phyloP scores from a whole-genome alignment of 352 stramenopile genomes.

The Phytophthora multivora region DNA sequence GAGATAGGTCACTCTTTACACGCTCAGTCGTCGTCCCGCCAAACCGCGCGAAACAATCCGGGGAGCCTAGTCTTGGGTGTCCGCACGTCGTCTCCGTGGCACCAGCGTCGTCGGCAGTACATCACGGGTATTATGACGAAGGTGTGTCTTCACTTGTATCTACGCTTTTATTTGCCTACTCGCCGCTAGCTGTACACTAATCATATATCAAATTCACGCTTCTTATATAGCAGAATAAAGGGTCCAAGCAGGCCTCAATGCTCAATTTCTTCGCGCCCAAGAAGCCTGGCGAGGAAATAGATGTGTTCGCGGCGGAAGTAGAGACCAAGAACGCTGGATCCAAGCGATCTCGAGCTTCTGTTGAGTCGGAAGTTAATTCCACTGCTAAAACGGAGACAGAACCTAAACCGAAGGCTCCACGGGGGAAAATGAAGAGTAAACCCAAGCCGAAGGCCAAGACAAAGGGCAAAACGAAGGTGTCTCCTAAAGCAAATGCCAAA shows the following conservation, averaged over 20 bases:
- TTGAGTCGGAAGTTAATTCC: conserved; percentile 18
- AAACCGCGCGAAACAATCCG: conserved; percentile 25
- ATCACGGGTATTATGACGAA: conserved; percentile 16
- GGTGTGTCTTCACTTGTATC: conserved; percentile 16
- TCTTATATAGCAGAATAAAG: conserved; percentile 57
- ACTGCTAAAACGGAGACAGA: conserved; percentile 11
- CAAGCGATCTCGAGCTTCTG: conserved; percentile 17
- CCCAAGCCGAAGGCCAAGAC: conserved; percentile 29
- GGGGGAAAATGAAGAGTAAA: conserved; percentile 16
- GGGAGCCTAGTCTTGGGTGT: conserved; percentile 4
- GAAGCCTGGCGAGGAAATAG: conserved; percentile 30
- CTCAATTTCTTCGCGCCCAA: conserved; percentile 79
- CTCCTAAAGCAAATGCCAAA: conserved; percentile 21
- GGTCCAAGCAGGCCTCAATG: conserved; percentile 65
- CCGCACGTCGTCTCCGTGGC: conserved; percentile 1
- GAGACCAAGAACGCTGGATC: conserved; percentile 18
- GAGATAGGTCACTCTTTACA: conserved; percentile 7
- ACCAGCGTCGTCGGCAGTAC: not conserved
- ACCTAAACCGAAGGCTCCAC: conserved; percentile 9
- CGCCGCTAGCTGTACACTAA: too few relatives aligned
- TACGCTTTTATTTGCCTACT: not conserved
- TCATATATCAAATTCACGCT: conserved; percentile 8
- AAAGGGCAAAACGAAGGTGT: conserved; percentile 26
- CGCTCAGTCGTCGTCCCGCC: conserved; percentile 3
- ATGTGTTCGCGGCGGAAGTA: conserved; percentile 10